Conservation (phyloP, 1,139 yeast species). For the Maudiozyma humilis region DNA sequence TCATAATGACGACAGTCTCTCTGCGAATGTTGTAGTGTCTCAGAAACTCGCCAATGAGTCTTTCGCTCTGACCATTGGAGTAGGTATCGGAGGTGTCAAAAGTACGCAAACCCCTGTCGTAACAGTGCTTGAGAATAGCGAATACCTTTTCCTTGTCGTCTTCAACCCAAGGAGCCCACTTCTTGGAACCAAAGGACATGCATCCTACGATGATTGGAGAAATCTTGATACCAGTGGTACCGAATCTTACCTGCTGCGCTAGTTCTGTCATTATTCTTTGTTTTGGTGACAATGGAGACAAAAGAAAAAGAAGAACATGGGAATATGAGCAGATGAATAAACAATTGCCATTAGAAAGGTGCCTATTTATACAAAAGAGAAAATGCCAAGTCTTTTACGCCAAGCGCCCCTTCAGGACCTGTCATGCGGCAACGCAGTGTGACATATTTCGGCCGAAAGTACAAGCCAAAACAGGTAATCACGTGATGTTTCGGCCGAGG, state of each 20-base stretch:
- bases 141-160: slow-evolving; percentile 32
- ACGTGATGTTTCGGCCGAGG: neutral
- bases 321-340: too few relatives aligned
- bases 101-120: slow-evolving; percentile 39
- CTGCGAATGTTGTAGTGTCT: slow-evolving; percentile 35
- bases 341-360: too few relatives aligned
- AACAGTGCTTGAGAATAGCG: slow-evolving; percentile 36
- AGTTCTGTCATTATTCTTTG: neutral
- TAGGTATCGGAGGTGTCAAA: slow-evolving; percentile 32
- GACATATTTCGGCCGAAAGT: neutral
- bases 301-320: too few relatives aligned
- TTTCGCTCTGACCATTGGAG: slow-evolving; percentile 34
- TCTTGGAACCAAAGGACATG: slow-evolving; percentile 45
- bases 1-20: slow-evolving; percentile 14
- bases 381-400: too few relatives aligned
- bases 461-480: neutral
- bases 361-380: neutral
- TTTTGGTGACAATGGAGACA: neutral
- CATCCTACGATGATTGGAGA: slow-evolving; percentile 48
- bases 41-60: slow-evolving; percentile 34
- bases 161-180: slow-evolving; percentile 39
- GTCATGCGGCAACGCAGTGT: neutral
- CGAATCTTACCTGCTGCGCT: slow-evolving; percentile 12
- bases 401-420: too few relatives aligned
- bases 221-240: slow-evolving; percentile 37